Conservation (phyloP, 2,329 filamentous ascomycete species). For the Trichoderma arundinaceum region DNA sequence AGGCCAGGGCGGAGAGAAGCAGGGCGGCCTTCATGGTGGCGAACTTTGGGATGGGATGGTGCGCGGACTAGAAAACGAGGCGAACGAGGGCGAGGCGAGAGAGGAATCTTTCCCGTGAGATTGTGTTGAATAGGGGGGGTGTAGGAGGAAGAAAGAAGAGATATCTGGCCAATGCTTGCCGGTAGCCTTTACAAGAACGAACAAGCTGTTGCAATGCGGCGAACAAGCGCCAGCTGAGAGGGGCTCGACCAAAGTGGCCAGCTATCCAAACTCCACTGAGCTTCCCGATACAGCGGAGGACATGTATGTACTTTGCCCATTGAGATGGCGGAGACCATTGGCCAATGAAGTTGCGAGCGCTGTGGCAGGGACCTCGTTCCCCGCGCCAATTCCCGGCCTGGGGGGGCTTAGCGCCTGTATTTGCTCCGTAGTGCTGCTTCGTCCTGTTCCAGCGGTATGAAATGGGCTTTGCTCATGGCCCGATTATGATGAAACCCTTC, state of each 20-base stretch:
- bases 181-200: not conserved
- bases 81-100: slow-evolving; percentile 3
- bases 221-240: slow-evolving; percentile 4
- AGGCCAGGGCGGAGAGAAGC: slow-evolving; percentile 57
- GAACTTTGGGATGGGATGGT: slow-evolving; percentile 21
- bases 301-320: not conserved
- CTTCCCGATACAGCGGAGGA: slow-evolving; percentile 24
- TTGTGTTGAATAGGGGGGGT: not conserved
- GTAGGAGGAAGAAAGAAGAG: not conserved
- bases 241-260: slow-evolving; percentile 26
- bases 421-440: not conserved
- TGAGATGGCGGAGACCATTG: slow-evolving; percentile 23
- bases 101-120: not conserved
- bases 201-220: not conserved
- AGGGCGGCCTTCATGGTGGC: slow-evolving; percentile 57
- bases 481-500: slow-evolving; percentile 22
- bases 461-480: not conserved
- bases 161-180: not conserved
- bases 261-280: slow-evolving; percentile 23
- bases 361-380: not conserved
- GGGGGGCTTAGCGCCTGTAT: slow-evolving; percentile 5
- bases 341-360: slow-evolving; percentile 7
- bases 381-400: slow-evolving; percentile 6
- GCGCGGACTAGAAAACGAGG: slow-evolving; percentile 14
- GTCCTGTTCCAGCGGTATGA: not conserved